These are phyloP conservation scores for Phytophthora podocarpi DNA, from an alignment of 352 stramenopile genomes.

Conservation along the genomic window DNA sequence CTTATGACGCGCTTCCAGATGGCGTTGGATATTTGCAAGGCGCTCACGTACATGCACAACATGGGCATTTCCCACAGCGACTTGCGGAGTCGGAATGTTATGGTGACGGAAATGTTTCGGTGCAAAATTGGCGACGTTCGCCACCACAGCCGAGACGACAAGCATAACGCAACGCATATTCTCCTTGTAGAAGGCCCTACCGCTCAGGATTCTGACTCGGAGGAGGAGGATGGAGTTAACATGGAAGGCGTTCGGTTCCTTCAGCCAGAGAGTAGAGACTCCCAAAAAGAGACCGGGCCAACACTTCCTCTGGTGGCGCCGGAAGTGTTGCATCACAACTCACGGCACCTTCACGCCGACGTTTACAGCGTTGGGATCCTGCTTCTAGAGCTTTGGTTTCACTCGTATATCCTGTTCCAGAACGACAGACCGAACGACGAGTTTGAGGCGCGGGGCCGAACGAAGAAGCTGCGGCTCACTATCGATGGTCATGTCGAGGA, in stretches of 20 bases:
- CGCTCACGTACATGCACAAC: constrained; percentile 59
- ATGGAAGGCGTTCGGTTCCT: constrained; percentile 44
- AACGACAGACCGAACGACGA: constrained; percentile 28
- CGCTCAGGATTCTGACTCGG: constrained; percentile 23
- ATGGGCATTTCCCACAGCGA: constrained; percentile 61
- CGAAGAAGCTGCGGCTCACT: constrained; percentile 20
- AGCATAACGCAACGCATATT: constrained; percentile 22
- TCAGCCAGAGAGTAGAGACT: constrained; percentile 20
- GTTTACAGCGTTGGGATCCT: constrained; percentile 69
- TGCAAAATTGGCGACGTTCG: constrained; percentile 71
- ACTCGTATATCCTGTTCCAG: constrained; percentile 45
- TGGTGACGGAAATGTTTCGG: constrained; percentile 55
- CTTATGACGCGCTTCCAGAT: constrained; percentile 58
- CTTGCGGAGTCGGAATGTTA: constrained; percentile 70
- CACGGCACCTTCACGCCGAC: constrained; percentile 44
- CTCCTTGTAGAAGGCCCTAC: constrained; percentile 15
- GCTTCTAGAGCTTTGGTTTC: constrained; percentile 63
- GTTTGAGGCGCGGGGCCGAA: constrained; percentile 13
- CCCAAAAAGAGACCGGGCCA: constrained; percentile 12
- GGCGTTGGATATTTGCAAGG: constrained; percentile 60
- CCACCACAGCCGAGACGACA: constrained; percentile 38
- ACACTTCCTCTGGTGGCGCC: constrained; percentile 50
- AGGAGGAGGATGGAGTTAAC: constrained; percentile 37
- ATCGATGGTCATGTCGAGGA: constrained; percentile 23
- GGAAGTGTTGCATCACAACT: constrained; percentile 46